These are phyloP conservation scores for Termitomyces sp. DNA, from an alignment of 768 basidiomycete genomes.

Conservation along the genomic window DNA sequence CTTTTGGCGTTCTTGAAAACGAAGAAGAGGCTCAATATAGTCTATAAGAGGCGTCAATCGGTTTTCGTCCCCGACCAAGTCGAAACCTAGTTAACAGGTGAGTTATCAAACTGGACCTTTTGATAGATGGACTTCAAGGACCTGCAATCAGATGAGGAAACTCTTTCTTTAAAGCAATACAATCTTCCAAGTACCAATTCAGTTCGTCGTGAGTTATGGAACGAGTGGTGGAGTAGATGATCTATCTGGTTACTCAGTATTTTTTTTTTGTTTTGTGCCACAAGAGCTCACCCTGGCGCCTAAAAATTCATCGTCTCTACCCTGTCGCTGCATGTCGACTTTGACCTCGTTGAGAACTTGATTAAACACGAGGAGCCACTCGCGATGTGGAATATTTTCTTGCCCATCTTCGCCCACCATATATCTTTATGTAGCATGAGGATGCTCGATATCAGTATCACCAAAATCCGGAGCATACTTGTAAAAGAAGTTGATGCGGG, in stretches of 20 bases:
- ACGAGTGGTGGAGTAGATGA: slow-evolving; percentile 67
- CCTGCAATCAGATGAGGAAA: slow-evolving; percentile 73
- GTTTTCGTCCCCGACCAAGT: slow-evolving; percentile 78
- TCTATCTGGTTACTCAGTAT: slow-evolving; percentile 28
- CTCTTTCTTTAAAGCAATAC: slow-evolving; percentile 64
- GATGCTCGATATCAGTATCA: background rate
- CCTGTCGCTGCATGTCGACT: slow-evolving; percentile 41
- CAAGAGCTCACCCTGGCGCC: slow-evolving; percentile 49
- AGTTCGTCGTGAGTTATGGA: slow-evolving; percentile 50
- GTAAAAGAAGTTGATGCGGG: slow-evolving; percentile 56
- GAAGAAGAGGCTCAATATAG: slow-evolving; percentile 56
- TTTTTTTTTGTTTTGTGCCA: background rate
- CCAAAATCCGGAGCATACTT: slow-evolving; percentile 32
- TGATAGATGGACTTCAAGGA: slow-evolving; percentile 14
- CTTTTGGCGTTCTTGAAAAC: slow-evolving; percentile 51
- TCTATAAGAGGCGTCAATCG: slow-evolving; percentile 50
- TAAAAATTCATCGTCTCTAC: slow-evolving; percentile 56
- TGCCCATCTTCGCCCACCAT: slow-evolving; percentile 55
- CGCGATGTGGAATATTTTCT: slow-evolving; percentile 51
- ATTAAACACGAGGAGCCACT: slow-evolving; percentile 53
- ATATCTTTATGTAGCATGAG: slow-evolving; percentile 28
- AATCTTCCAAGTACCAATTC: slow-evolving; percentile 67
- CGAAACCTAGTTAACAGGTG: slow-evolving; percentile 48
- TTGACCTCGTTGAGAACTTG: slow-evolving; percentile 48
- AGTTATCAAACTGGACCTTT: background rate